Evolutionary conservation across 2,329 filamentous ascomycete species (phyloP), one percentile per base, ranked within the genome.

Genomic region (Phaeoacremonium minimum): DNA sequence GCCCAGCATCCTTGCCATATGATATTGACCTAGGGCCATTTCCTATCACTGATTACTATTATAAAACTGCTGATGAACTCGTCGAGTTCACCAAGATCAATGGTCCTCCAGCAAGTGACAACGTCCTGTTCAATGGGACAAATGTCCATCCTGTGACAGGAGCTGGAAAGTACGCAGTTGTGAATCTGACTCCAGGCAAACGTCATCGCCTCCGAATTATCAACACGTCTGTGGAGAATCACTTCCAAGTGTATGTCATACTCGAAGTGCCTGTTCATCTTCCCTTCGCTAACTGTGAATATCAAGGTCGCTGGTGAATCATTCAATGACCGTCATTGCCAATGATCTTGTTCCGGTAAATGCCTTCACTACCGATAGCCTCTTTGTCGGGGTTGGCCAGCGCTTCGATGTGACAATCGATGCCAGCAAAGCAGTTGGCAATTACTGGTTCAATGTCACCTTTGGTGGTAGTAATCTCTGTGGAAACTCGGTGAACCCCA

Each of bases 31-130:
- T 75, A 1, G 73, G 73, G 17, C 50, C 63, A 6, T 57, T 73
- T 13, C 60, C 69, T 4, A 53, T 78, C 16, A 66, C 60, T 5
- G 74, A 78, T 44, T 76, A 68, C 61, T 75, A 73, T 52, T 63
- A 67, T 38, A 22, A 35, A 8, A 46, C 49, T 11, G 58, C 58
- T 12, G 53, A 57, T 28, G 39, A 51, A 14, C 39, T 57, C 4
- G 48, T 52, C 9, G 22, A 41, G 17, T 35, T 40, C 31, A 54
- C 46, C 35, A 32, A 41, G 42, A 45, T 36, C 32, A 44, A 51
- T 18, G 50, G 48, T 16, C 37, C 57, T 4, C 60, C 60, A 3
- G 32, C 45, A 15, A 60, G 61, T 41, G 54, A 65, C 46, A 69
- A 69, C 35, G 55, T 66, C 12, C 52, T 70, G 15, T 64, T 71